Evolutionary conservation across 305 asterid species (phyloP).

Genomic region (Andrographis paniculata): DNA sequence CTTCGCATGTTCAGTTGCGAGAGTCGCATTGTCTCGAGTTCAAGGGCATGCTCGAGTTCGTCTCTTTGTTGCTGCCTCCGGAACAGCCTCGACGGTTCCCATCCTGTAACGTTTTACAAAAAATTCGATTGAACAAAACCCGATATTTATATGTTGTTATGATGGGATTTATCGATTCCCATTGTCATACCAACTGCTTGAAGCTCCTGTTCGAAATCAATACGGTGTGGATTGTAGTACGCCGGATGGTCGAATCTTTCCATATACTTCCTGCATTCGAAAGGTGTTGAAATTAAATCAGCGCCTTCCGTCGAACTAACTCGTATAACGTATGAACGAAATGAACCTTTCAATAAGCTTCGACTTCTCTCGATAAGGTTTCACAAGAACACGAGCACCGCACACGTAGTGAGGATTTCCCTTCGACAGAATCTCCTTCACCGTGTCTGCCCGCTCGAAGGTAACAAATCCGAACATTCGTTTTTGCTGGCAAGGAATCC

Average conservation of each 20-base stretch:
- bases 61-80: conserved; percentile 49
- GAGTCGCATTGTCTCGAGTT: conserved; percentile 45
- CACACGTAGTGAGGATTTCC: conserved; percentile 86
- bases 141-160: no score
- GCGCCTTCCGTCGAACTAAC: no score
- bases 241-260: conserved; percentile 43
- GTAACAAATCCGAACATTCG: conserved; percentile 91
- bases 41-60: conserved; percentile 37
- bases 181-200: conserved; percentile 35
- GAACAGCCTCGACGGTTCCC: conserved; percentile 40
- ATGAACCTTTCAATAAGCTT: conserved; percentile 60
- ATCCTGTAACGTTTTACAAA: conserved; percentile 24
- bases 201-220: conserved; percentile 33
- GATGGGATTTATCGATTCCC: neutral
- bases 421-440: conserved; percentile 48
- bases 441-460: conserved; percentile 61
- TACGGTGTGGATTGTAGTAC: conserved; percentile 33
- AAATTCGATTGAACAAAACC: neutral
- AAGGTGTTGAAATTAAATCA: no score
- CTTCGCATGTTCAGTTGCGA: conserved; percentile 44
- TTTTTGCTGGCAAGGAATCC: conserved; percentile 82
- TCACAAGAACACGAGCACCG: conserved; percentile 88
- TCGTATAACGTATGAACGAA: neutral
- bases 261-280: conserved; percentile 47
- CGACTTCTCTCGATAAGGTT: conserved; percentile 84